These are phyloP conservation scores for Trichopus zeylanicus DNA, from an alignment of 116 monocot species.

Conservation along the genomic window DNA sequence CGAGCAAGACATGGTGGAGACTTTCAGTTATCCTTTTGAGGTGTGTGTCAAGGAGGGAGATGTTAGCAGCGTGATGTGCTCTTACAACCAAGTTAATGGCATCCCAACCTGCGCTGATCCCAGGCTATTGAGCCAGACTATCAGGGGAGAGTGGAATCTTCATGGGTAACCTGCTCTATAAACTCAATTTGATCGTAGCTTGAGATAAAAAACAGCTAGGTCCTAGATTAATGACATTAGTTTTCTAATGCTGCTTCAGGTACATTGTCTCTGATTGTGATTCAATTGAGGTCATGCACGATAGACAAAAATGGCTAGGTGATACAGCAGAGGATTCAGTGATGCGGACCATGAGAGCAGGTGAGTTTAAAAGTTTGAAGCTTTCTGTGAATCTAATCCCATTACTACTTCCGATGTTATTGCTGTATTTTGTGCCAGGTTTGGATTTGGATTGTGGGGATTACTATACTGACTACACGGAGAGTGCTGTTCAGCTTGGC, in stretches of 20 bases:
- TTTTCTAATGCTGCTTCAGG: background rate
- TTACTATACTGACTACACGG: constrained; percentile 4
- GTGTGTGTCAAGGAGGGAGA: constrained; percentile 46
- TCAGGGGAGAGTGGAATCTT: constrained; percentile 25
- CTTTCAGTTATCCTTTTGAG: constrained; percentile 33
- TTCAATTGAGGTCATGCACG: constrained; percentile 1
- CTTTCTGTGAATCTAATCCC: background rate
- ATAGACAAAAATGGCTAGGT: background rate
- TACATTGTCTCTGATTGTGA: constrained; percentile 8
- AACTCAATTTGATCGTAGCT: too few relatives aligned
- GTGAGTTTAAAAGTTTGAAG: background rate
- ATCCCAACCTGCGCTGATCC: constrained; percentile 36
- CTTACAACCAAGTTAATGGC: constrained; percentile 55
- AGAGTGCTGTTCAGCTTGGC: constrained; percentile 6
- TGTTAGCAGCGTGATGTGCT: constrained; percentile 41
- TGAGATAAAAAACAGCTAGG: background rate
- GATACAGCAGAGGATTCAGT: background rate
- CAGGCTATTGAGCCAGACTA: constrained; percentile 21
- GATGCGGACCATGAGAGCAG: background rate
- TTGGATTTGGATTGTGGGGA: constrained; percentile 17
- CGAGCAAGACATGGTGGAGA: constrained; percentile 55
- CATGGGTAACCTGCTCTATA: too few relatives aligned
- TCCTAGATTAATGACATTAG: background rate
- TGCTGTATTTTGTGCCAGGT: background rate
- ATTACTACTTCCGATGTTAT: background rate